phyloP scores from a whole-genome alignment of 2,329 filamentous ascomycete species.

The Diplodia mutila region DNA sequence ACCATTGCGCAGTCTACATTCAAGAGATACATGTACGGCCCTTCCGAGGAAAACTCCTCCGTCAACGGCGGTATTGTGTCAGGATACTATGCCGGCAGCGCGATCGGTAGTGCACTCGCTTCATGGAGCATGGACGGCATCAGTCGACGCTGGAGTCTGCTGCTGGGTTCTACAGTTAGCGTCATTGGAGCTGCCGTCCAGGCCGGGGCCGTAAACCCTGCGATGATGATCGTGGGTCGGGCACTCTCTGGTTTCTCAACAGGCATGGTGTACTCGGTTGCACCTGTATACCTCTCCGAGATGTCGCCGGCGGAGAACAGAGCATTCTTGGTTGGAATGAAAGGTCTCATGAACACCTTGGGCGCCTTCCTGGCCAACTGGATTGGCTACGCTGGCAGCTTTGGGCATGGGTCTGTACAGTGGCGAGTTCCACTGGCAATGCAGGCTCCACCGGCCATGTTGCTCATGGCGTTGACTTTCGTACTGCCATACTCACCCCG shows the following conservation, averaged over 20 bases:
- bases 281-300: not conserved
- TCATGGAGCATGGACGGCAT: constrained; percentile 42
- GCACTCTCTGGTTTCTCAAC: constrained; percentile 8
- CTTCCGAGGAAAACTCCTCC: constrained; percentile 33
- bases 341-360: constrained; percentile 30
- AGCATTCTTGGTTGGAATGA: not conserved
- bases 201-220: not conserved
- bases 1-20: constrained; percentile 41
- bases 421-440: constrained; percentile 44
- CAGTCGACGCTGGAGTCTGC: constrained; percentile 42
- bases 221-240: constrained; percentile 4
- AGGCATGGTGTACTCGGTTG: constrained; percentile 2
- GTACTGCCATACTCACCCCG: constrained; percentile 30
- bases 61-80: constrained; percentile 40
- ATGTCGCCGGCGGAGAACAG: not conserved
- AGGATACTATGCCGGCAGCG: constrained; percentile 40
- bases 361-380: constrained; percentile 47
- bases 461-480: constrained; percentile 27
- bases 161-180: constrained; percentile 20
- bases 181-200: constrained; percentile 35
- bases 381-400: constrained; percentile 47
- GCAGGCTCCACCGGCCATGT: constrained; percentile 35
- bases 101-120: constrained; percentile 36
- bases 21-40: constrained; percentile 39
- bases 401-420: constrained; percentile 35